phyloP scores from a whole-genome alignment of 139 green algal genomes.

The Choricystis sp. region DNA sequence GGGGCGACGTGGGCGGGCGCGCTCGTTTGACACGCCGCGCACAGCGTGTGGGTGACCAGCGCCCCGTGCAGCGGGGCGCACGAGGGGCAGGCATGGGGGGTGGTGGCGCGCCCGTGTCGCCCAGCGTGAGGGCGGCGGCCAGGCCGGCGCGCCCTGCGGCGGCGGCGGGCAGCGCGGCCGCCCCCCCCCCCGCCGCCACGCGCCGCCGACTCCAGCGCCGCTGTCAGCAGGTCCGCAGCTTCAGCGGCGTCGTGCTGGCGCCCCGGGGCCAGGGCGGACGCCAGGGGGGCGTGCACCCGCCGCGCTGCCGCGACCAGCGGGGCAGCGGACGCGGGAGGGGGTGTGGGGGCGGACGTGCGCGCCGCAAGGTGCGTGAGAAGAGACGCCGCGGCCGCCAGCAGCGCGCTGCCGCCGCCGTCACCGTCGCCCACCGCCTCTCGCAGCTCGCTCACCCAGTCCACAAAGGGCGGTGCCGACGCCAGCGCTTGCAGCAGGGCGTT shows the following conservation, averaged over 20 bases:
- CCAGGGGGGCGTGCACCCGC: not conserved
- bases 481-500: constrained; percentile 2
- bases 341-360: too few relatives aligned
- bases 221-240: constrained; percentile 1
- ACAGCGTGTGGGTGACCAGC: not conserved
- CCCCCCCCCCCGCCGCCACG: not conserved
- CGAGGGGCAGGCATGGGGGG: too few relatives aligned
- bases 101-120: too few relatives aligned
- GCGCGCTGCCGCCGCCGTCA: not conserved
- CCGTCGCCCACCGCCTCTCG: not conserved
- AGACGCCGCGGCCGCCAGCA: not conserved
- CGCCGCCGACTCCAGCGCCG: not conserved
- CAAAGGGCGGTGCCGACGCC: not conserved
- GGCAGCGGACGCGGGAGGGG: not conserved
- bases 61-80: not conserved
- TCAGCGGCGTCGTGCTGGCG: constrained; percentile 4
- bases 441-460: not conserved
- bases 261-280: not conserved
- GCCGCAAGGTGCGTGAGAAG: not conserved
- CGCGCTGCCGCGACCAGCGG: not conserved
- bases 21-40: not conserved
- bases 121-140: too few relatives aligned
- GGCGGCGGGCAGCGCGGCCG: not conserved
- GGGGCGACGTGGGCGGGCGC: not conserved
- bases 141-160: not conserved